Percentiles rank a stretch among this genome's conserved stretches.
Conservation (phyloP, 2,329 filamentous ascomycete genomes). For the Microdochium paspali region DNA sequence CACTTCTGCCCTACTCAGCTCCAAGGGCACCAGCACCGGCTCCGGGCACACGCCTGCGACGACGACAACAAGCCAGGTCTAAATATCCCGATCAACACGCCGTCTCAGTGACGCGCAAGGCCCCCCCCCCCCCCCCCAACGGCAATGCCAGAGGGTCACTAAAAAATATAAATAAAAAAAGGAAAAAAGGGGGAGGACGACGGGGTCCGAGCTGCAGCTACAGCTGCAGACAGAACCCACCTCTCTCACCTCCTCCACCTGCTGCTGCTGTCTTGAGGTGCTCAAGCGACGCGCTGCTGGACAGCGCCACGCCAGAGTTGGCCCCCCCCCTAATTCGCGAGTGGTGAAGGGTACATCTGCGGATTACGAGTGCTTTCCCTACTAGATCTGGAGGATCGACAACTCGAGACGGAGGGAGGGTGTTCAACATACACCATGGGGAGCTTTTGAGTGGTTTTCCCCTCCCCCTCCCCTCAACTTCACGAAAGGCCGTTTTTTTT, state of each 20-base stretch:
- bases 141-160: too few species aligned
- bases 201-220: too few species aligned
- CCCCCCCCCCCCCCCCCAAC: too few species aligned
- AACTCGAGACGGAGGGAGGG: slow-evolving; percentile 17
- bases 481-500: not conserved
- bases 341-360: slow-evolving; percentile 33
- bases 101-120: too few species aligned
- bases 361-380: slow-evolving; percentile 25
- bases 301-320: slow-evolving; percentile 27
- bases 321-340: too few species aligned
- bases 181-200: too few species aligned
- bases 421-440: slow-evolving; percentile 20
- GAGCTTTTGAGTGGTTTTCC: slow-evolving; percentile 6
- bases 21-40: too few species aligned
- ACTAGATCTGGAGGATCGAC: slow-evolving; percentile 28
- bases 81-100: too few species aligned
- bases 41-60: too few species aligned
- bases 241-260: slow-evolving; percentile 44
- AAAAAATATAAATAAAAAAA: too few species aligned
- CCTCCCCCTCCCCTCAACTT: not conserved
- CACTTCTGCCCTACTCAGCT: too few species aligned
- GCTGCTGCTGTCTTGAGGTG: slow-evolving; percentile 37
- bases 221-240: slow-evolving; percentile 45
- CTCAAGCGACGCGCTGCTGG: slow-evolving; percentile 31
- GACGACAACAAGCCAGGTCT: too few species aligned